Evolutionary conservation across 2,329 filamentous ascomycete genomes (phyloP), one percentile per base, ranked within the genome.

Genomic region (Oidium heveae): DNA sequence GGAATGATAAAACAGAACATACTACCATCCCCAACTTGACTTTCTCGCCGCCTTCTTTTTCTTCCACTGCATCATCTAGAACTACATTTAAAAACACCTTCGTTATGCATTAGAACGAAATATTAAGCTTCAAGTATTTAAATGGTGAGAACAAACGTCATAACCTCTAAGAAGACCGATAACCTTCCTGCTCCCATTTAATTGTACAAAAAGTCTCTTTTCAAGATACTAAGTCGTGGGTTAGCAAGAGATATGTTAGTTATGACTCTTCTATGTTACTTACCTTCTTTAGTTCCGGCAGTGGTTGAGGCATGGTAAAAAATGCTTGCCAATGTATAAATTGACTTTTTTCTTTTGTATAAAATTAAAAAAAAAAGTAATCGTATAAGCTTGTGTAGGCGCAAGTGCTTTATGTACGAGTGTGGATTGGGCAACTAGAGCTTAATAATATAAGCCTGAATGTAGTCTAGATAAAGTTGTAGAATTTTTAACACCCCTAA

Each of bases 231-330:
- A 64, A 28, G 49, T 18, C 16, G 28, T 33, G 13, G 13, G 16
- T 36, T 58, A 55, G 52, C 54, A 54, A n/a, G 12, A 39, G 16
- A 4, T 13, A 12, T 13, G 7, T 28, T 39, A n/a, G 16, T 39
- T n/a, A 39, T 13, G 9, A 4, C 12, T n/a, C 2, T 13, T 39
- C 12, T 3, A 39, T 12, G 9, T 39, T 49, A 66, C 66, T 56
- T 71, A 93, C 91, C 80, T 96, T 98, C 73, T 96, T 98, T 59
- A 98, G 79, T 74, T 98, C 93, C 64, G 91, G 91, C 72, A 96
- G 91, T 68, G 91, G 88, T 80, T 93, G 89, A 72, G 91, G 86
- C 91, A 98, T 98, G 61, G 74, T 66, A 62, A 60, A 20, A 9
- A 39, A 36, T 28, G 24, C 24, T 28, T 28, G 24, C 24, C 7